Conservation (phyloP, 1,284 basidiomycete genomes). For the Ceratobasidium sp. region DNA sequence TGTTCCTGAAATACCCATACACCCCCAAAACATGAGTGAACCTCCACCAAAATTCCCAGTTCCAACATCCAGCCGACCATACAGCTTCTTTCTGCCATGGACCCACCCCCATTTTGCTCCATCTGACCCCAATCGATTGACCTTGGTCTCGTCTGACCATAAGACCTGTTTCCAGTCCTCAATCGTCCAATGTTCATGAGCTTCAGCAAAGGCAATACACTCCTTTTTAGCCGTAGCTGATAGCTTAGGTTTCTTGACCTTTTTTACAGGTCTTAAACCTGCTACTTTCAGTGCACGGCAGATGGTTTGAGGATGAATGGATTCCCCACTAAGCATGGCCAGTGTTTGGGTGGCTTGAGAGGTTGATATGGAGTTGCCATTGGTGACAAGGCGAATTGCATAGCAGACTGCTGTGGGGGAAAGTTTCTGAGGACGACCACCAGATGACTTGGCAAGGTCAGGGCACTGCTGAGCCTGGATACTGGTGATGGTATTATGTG, state of each 20-base stretch:
- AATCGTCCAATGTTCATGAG: constrained; percentile 19
- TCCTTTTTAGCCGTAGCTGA: neutral
- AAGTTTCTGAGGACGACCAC: constrained; percentile 20
- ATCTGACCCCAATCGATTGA: constrained; percentile 28
- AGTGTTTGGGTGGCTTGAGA: constrained; percentile 12
- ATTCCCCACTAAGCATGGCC: constrained; percentile 10
- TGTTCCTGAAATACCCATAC: constrained; percentile 15
- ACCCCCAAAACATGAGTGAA: constrained; percentile 34
- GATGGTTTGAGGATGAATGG: constrained; percentile 10
- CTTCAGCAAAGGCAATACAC: constrained; percentile 14
- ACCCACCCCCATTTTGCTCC: constrained; percentile 11
- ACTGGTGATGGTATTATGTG: neutral
- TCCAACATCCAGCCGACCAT: neutral
- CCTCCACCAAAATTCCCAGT: constrained; percentile 27
- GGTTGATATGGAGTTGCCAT: neutral
- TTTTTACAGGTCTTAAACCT: constrained; percentile 18
- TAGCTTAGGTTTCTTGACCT: constrained; percentile 19
- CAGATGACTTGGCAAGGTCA: neutral
- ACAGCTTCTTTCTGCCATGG: neutral
- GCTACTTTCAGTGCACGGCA: constrained; percentile 2
- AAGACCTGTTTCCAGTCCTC: constrained; percentile 15
- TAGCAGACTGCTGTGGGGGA: neutral
- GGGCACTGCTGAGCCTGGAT: neutral
- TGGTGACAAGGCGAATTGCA: constrained; percentile 29
- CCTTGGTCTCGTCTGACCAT: constrained; percentile 25